Evolutionary conservation across 352 stramenopile genomes (phyloP).

Genomic region (Globisporangium irregulare): DNA sequence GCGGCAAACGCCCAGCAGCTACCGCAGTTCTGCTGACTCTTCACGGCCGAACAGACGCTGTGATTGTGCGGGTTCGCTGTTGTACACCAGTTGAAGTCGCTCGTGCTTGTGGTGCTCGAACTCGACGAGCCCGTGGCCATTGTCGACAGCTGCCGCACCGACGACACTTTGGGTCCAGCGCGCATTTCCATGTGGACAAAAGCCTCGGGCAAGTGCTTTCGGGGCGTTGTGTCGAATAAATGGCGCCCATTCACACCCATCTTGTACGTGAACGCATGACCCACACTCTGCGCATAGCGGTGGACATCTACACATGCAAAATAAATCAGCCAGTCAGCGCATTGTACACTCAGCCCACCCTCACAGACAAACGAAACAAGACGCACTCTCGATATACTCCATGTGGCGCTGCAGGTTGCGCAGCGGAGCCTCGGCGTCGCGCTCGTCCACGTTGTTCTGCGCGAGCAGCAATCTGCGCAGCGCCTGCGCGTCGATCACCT

Average conservation of each 20-base stretch:
- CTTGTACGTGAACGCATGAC: conserved; percentile 60
- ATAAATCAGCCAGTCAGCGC: background rate
- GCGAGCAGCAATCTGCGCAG: conserved; percentile 51
- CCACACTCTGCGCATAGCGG: conserved; percentile 48
- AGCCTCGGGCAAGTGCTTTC: conserved; percentile 44
- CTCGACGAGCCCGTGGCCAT: conserved; percentile 23
- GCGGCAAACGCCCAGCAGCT: conserved; percentile 81
- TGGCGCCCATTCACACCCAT: conserved; percentile 70
- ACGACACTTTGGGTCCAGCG: conserved; percentile 13
- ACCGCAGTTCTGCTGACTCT: conserved; percentile 81
- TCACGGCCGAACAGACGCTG: conserved; percentile 72
- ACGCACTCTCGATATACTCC: conserved; percentile 69
- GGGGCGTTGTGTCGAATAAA: conserved; percentile 35
- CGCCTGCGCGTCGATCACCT: conserved; percentile 33
- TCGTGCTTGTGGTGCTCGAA: conserved; percentile 20
- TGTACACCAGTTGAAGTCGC: conserved; percentile 71
- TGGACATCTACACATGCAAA: conserved; percentile 43
- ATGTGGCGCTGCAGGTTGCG: conserved; percentile 75
- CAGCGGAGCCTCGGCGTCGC: conserved; percentile 22
- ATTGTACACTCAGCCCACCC: background rate
- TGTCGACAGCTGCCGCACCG: conserved; percentile 23
- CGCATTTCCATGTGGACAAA: conserved; percentile 63
- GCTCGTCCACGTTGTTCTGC: conserved; percentile 26
- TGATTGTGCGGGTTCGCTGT: conserved; percentile 56
- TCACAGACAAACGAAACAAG: background rate